Evolutionary conservation across 495 filamentous ascomycete genomes (phyloP).

Genomic region (Penicillium cosmopolitanum): DNA sequence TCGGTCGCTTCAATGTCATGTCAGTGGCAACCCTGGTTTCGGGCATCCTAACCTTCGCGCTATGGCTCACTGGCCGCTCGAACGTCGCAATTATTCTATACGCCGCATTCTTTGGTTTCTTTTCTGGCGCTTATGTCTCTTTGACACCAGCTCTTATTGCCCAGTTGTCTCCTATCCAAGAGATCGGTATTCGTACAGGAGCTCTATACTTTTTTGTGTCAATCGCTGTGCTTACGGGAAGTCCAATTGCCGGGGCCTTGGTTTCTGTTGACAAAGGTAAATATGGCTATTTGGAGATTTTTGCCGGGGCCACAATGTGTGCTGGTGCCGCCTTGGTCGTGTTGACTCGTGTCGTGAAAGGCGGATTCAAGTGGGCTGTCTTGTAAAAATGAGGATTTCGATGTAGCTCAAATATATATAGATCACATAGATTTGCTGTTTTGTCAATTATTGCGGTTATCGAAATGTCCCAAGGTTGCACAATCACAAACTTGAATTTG

Average conservation of each 20-base stretch:
- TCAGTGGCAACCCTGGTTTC: constrained; percentile 24
- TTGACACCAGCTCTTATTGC: constrained; percentile 30
- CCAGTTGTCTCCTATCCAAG: constrained; percentile 28
- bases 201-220: constrained; percentile 33
- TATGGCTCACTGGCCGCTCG: constrained; percentile 34
- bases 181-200: constrained; percentile 28
- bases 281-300: neutral
- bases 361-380: no score
- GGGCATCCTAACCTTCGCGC: constrained; percentile 29
- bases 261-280: constrained; percentile 4
- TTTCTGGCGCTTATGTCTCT: constrained; percentile 38
- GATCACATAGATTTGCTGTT: no score
- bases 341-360: no score
- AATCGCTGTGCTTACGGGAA: constrained; percentile 58
- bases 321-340: neutral
- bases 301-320: neutral
- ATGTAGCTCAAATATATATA: no score
- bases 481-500: no score
- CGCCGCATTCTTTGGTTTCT: constrained; percentile 34
- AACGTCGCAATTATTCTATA: constrained; percentile 29
- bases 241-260: constrained; percentile 62
- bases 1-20: constrained; percentile 42
- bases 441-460: no score
- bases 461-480: no score
- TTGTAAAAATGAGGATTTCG: no score